phyloP scores from a whole-genome alignment of 371 early-diverging fungal genomes.

The Massospora cicadina region DNA sequence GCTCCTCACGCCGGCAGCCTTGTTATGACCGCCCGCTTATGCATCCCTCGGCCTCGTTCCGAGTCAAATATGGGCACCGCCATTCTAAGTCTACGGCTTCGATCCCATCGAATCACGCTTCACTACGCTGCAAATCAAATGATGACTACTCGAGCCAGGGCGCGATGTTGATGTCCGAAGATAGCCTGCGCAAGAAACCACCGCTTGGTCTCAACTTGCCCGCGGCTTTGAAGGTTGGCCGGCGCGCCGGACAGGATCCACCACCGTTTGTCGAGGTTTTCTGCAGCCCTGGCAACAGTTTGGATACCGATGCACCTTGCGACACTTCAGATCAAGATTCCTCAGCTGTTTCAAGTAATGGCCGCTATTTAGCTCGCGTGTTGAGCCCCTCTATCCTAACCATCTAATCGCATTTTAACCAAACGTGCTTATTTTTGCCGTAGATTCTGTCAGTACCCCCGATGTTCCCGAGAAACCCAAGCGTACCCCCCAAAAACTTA shows the following conservation, averaged over 20 bases:
- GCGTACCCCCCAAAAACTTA: neutral
- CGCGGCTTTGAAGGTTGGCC: neutral
- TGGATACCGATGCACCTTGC: neutral
- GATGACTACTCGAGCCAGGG: conserved; percentile 6
- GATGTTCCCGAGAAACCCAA: neutral
- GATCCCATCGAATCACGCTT: neutral
- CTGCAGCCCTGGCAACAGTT: neutral
- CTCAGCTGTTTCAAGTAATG: too few species aligned
- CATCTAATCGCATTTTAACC: too few species aligned
- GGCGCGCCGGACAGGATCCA: neutral
- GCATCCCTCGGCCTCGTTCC: neutral
- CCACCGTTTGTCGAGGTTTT: neutral
- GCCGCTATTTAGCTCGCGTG: too few species aligned
- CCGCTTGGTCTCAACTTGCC: neutral
- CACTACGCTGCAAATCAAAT: neutral
- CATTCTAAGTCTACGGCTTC: conserved; percentile 8
- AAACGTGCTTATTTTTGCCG: too few species aligned
- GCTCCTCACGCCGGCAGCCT: neutral
- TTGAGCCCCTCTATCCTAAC: too few species aligned
- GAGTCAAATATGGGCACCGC: conserved; percentile 6
- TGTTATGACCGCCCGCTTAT: neutral
- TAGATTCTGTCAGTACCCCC: neutral
- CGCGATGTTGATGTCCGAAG: conserved; percentile 1
- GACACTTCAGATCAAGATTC: too few species aligned
- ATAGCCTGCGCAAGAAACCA: conserved; percentile 2